Evolutionary conservation across 257 asterid genomes (phyloP), one percentile per base, ranked within the genome.

Genomic region (Gentiana macrophylla): DNA sequence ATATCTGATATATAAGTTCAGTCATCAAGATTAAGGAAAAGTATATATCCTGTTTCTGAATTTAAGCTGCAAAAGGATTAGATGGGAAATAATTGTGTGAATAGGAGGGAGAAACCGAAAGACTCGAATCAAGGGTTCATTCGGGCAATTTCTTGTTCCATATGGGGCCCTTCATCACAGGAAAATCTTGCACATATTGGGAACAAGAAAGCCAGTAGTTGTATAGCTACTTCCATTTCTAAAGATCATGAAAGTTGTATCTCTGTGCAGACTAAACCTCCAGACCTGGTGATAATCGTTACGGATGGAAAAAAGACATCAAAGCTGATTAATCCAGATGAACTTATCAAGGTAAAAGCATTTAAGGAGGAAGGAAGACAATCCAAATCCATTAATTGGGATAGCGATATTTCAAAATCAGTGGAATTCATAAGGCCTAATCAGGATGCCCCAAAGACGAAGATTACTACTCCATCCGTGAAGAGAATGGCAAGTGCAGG

Each of bases 401-500:
- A 71, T 53, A 8, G 3, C 50, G 38, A 35, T 48, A 34, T 32
- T 24, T 62, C 62, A 49, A 51, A 37, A 52, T 37, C 41, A 43
- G 24, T 35, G 53, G 11, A 62, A 53, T 32, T 37, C 48, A 35
- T 24, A 24, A 24, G 24, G 24, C 24, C 24, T 24, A 24, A 24
- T 24, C 24, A 24, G 24, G 79, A 72, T 35, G 64, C 54, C 41
- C 58, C 70, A 1, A 72, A 60, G 38, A 52, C 60, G 7, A 68
- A 49, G 57, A 68, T 66, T 64, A 72, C 83, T 9, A 12, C 53
- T 10, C 72, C 36, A 12, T 79, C 75, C 41, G 78, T 85, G 1
- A 85, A 77, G 79, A 78, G 94, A 55, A 65, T 73, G 56, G 75
- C 84, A 6, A 81, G 94, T 64, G 88, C 72, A 52, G 97, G 95